A percentile compares a stretch with the other conserved stretches of the same genome.
Evolutionary conservation across 2,329 filamentous ascomycete genomes (phyloP).

Genomic region (Calycina marina): DNA sequence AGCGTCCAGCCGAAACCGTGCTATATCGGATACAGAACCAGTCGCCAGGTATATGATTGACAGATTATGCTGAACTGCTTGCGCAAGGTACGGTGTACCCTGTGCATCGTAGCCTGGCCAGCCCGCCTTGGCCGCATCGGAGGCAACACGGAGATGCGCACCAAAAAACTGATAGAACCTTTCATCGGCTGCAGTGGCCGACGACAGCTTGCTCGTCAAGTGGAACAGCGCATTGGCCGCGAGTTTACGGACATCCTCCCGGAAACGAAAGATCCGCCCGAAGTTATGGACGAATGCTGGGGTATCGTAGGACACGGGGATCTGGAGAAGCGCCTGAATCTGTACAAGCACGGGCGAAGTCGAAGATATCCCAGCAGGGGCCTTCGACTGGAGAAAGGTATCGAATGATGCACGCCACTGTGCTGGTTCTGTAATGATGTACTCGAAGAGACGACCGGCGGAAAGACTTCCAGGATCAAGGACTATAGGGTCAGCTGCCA

Average conservation of each 20-base stretch:
- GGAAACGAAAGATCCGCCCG: neutral
- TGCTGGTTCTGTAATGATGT: neutral
- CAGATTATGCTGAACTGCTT: neutral
- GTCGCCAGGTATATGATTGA: neutral
- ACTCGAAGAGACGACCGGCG: neutral
- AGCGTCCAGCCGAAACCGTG: neutral
- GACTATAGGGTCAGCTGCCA: neutral
- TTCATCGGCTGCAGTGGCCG: neutral
- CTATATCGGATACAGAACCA: neutral
- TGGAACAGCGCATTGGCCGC: neutral
- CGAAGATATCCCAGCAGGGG: neutral
- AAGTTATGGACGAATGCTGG: neutral
- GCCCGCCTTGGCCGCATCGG: neutral
- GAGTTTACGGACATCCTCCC: neutral
- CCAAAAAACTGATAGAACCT: neutral
- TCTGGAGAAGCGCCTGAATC: neutral
- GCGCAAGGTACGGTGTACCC: neutral
- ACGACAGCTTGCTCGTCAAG: neutral
- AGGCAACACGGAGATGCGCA: neutral
- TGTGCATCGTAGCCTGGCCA: neutral
- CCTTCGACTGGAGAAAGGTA: neutral
- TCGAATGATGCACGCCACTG: neutral
- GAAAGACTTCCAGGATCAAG: neutral
- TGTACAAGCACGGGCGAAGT: neutral
- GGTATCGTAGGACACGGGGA: slow-evolving; percentile 1